Base-by-base conservation (phyloP, 768 basidiomycete genomes). In the Phylloporus rhodoxanthus region DNA sequence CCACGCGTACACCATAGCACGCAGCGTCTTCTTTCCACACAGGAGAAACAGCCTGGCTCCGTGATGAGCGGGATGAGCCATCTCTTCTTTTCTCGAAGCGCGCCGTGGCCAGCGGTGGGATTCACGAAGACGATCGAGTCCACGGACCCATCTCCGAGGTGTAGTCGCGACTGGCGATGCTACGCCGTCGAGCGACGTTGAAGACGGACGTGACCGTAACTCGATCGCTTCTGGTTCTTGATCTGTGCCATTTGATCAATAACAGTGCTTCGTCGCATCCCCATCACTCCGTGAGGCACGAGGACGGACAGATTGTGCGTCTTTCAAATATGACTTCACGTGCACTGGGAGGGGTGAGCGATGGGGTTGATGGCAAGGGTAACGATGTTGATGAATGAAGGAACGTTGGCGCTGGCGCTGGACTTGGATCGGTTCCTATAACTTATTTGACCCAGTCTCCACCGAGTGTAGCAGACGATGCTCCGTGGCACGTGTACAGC, bases 401-500 rank as follows among this genome's bases (percentile, higher is more conserved):
- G 51, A 45, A 29, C 14, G 41, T 42, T 48, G 37, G 44, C 15
- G 42, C 28, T 29, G 28, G 28, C 10, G 28, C 41, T 37, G 49
- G 48, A 32, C 26, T 32, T 33, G 45, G 39, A 15, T 43, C 48
- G 2, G 39, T 38, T 29, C 42, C 44, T 21, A 37, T 44, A 8
- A 11, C 45, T 7, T 48, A 47, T 15, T 47, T 47, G 50, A 41
- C 48, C 11, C 20, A 54, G 21, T 13, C 45, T 1, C 23, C 40
- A 28, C 38, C 41, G 15, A 43, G 34, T n/a, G 6, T 42, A 13
- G 55, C 55, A 49, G 48, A 53, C 47, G 50, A 62, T 21, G 57
- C 62, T 13, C 72, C 76, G 8, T 76, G 73, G 68, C 84, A 84
- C 52, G 52, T 85, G 50, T 91, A 91, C 53, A 78, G 81, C 37